Base-by-base conservation (phyloP, 768 basidiomycete genomes). In the Auriculariales sp. region DNA sequence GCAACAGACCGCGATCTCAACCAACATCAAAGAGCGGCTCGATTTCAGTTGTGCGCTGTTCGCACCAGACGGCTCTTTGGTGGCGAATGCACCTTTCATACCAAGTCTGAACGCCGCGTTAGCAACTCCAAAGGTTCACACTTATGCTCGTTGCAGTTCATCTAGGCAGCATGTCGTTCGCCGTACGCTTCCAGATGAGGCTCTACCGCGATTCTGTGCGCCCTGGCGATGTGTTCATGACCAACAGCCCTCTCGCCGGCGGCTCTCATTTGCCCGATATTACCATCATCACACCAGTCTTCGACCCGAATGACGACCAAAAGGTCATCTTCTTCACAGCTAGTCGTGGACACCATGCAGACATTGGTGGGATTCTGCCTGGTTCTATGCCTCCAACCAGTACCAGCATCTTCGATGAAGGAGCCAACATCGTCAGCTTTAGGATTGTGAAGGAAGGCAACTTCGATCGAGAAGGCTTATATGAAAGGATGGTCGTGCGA, bases 41-140 rank as follows among this genome's bases (percentile, higher is more conserved):
- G 93, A 95, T 65, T 95, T 88, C 62, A 90, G 86, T 9, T 98
- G 93, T 64, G 93, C 93, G 2, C 69, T 98, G 31, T 97, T 98
- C 57, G 85, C 87, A 0, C 88, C 91, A n/a, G 84, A 89, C 56
- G 93, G 93, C 0, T 90, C 90, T 57, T 71, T 97, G 17, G 89
- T 95, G 32, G 93, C 93, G 31, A 97, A 95, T 66, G 90, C 89
- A 7, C 91, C 89, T 3, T 89, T 86, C 61, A 89, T 89, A 57
- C 86, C 86, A 7, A 89, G 88, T 51, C 86, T 88, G 62, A 64
- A 83, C 70, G 33, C 29, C 9, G 17, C 39, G n/a, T 48, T 52
- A 27, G 4, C 24, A 39, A 36, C 25, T n/a, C 15, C 28, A 25
- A 29, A 48, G 22, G 36, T 7, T 11, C 34, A 28, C 28, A 30